A percentile compares a stretch with the other conserved stretches of the same genome.
phyloP scores from a whole-genome alignment of 2,329 filamentous ascomycete species.

The Fusarium sp. region DNA sequence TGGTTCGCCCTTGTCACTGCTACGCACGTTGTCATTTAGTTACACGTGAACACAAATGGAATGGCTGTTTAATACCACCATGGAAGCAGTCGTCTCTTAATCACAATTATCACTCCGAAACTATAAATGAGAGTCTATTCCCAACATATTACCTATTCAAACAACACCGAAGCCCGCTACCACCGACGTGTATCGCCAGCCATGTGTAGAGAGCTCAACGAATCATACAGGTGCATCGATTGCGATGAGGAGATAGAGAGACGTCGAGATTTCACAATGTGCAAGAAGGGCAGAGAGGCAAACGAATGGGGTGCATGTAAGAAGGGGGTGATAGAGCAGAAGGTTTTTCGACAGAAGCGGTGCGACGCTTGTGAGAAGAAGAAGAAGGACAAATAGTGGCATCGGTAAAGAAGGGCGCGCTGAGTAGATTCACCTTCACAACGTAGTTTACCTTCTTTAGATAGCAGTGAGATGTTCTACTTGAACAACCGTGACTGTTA shows the following conservation, averaged over 20 bases:
- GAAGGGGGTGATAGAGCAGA: background rate
- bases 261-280: conserved; percentile 2
- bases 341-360: accelerated
- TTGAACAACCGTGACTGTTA: too few species aligned
- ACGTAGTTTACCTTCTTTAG: accelerated
- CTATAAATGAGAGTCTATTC: too few species aligned
- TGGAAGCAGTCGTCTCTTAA: too few species aligned
- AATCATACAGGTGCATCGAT: background rate
- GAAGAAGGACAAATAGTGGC: background rate
- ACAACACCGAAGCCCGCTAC: accelerated
- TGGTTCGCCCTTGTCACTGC: too few species aligned
- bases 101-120: accelerated
- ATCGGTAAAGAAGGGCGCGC: background rate
- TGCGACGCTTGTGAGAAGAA: background rate
- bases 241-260: background rate
- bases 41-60: too few species aligned
- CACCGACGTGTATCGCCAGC: too few species aligned
- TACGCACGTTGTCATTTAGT: too few species aligned
- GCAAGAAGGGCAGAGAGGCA: background rate
- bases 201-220: background rate
- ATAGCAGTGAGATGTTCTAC: background rate
- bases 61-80: accelerated
- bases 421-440: background rate
- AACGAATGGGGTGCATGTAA: conserved; percentile 17
- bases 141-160: accelerated